Evolutionary conservation across 2,329 filamentous ascomycete genomes (phyloP), one percentile per base, ranked within the genome.

Genomic region (Claviceps arundinis): DNA sequence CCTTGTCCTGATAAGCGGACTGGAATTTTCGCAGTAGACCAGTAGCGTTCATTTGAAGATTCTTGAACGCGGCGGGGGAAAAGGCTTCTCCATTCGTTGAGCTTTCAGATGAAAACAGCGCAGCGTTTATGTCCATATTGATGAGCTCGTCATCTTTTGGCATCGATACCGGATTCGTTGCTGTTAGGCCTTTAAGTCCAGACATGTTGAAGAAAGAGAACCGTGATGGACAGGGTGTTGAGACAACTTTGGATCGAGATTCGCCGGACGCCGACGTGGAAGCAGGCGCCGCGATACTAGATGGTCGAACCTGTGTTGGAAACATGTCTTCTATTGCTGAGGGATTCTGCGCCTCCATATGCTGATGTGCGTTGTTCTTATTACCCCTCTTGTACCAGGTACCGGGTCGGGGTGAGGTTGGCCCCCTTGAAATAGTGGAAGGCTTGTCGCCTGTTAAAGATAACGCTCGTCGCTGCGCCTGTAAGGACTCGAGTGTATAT

Each of bases 41-140:
- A 4, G 70, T 67, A 2, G 81, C 81, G 52, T 78, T 80, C 56
- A 68, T 65, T 53, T 79, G 77, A n/a, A 82, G 69, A 60, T 79
- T 82, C 61, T 80, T 81, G 65, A 75, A 84, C 9, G 76, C 74
- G 0, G 76, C 71, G 0, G 79, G 78, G 1, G 79, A 81, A 62
- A 81, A 80, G 1, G 74, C 60, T 42, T 80, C 74, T 40, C 69
- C 64, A 13, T 73, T 69, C 0, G 60, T 57, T 1, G 74, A 68
- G 0, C 67, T 59, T 2, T 68, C 67, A 1, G 64, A 56, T 0
- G 78, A 76, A 54, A 76, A 81, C 13, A 84, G 70, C 0, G 74
- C 73, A 1, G 72, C 62, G 37, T 77, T 72, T 41, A 84, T 70
- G 59, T 82, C 72, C 48, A 84, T 66, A 48, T 70, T 72, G 57